phyloP scores from a whole-genome alignment of 352 stramenopile genomes.

The Phytophthora citrophthora region DNA sequence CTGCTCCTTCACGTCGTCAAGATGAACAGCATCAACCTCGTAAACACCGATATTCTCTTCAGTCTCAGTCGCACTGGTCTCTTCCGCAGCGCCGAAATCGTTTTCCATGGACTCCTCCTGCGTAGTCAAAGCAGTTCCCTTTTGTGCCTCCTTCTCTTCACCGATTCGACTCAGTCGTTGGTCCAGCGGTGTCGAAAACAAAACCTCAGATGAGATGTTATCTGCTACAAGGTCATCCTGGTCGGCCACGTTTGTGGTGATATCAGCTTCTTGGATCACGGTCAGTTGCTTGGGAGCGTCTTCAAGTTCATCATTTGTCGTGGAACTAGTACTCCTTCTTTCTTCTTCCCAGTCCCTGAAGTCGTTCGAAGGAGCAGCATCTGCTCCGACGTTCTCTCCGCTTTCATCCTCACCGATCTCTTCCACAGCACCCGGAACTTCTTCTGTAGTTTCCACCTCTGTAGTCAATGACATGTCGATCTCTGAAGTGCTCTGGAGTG shows the following conservation, averaged over 20 bases:
- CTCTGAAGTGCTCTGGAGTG: slow-evolving; percentile 4
- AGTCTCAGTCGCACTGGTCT: slow-evolving; percentile 6
- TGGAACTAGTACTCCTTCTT: background rate
- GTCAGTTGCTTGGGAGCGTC: too few species aligned
- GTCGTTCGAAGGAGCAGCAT: background rate
- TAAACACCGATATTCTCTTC: background rate
- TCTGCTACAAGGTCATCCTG: background rate
- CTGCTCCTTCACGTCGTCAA: background rate
- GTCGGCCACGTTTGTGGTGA: background rate
- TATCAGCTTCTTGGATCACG: background rate
- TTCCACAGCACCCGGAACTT: background rate
- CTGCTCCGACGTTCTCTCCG: background rate
- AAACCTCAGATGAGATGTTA: too few species aligned
- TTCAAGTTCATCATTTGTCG: background rate
- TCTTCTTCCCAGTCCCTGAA: background rate
- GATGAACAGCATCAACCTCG: background rate
- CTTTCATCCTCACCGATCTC: slow-evolving; percentile 10
- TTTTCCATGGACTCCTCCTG: background rate
- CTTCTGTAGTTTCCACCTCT: background rate
- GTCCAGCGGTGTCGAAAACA: too few species aligned
- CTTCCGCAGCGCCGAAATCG: background rate
- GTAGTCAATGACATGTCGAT: too few species aligned
- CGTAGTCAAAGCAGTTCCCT: too few species aligned
- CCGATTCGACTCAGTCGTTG: too few species aligned
- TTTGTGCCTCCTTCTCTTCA: too few species aligned